Percentiles rank a stretch among this genome's conserved stretches.
These are phyloP conservation scores for Hypoxylon trugodes DNA, from an alignment of 495 filamentous ascomycete genomes.

Conservation along the genomic window DNA sequence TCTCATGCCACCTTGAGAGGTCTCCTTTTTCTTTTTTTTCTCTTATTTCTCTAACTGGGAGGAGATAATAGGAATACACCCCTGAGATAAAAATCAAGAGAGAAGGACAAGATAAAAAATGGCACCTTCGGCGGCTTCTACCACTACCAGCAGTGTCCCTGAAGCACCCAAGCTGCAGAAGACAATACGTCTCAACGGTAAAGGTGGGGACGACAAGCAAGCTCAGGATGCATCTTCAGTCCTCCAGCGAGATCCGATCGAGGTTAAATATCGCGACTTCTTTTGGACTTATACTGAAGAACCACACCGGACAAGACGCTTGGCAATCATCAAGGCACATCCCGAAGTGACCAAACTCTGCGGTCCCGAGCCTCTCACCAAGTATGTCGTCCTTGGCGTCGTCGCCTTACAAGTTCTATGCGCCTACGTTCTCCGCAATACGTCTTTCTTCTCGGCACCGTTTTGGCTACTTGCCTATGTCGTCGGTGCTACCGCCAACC, in stretches of 20 bases:
- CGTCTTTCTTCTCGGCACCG: conserved; percentile 79
- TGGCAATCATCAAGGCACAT: conserved; percentile 98
- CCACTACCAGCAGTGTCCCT: conserved; percentile 40
- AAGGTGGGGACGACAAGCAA: conserved; percentile 34
- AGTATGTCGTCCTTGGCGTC: conserved; percentile 88
- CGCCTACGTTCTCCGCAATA: conserved; percentile 81
- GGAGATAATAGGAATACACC: neutral
- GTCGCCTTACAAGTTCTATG: conserved; percentile 82
- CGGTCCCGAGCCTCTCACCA: conserved; percentile 94
- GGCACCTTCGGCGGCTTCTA: conserved; percentile 43
- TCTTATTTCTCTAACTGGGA: neutral
- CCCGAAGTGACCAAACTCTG: conserved; percentile 98
- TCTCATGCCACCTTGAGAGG: conserved; percentile 15
- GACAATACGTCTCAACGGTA: conserved; percentile 39
- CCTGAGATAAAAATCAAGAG: neutral
- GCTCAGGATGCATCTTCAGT: conserved; percentile 23
- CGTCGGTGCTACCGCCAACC: conserved; percentile 94
- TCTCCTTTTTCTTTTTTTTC: neutral
- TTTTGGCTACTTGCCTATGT: conserved; percentile 91
- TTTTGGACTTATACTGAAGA: conserved; percentile 99
- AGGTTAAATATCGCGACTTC: conserved; percentile 60
- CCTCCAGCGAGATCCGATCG: conserved; percentile 45
- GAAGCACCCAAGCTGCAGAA: conserved; percentile 30
- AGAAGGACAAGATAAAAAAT: conserved; percentile 34
- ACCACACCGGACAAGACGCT: conserved; percentile 87